Conservation (phyloP, 2,329 filamentous ascomycete species). For the Geoglossum cookeanum region DNA sequence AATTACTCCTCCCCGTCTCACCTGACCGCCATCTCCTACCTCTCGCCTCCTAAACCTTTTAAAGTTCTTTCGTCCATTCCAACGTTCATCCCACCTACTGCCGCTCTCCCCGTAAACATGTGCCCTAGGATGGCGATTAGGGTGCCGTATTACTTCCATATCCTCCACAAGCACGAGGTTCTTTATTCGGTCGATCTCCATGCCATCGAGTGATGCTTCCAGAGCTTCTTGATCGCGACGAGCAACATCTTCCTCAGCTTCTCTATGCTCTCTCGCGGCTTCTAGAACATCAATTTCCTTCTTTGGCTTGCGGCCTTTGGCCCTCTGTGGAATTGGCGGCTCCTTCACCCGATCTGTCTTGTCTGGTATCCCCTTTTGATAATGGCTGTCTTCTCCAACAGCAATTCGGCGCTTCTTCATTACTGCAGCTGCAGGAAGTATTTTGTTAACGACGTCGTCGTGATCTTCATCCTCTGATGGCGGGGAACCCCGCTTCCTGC, state of each 20-base stretch:
- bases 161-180: slow-evolving; percentile 59
- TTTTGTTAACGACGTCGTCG: slow-evolving; percentile 45
- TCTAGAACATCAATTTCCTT: slow-evolving; percentile 50
- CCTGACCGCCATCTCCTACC: slow-evolving; percentile 20
- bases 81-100: slow-evolving; percentile 64
- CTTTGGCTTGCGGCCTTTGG: slow-evolving; percentile 18
- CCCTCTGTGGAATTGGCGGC: slow-evolving; percentile 1
- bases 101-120: slow-evolving; percentile 23
- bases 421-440: slow-evolving; percentile 58
- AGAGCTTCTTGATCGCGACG: slow-evolving; percentile 48
- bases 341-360: slow-evolving; percentile 14
- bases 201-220: slow-evolving; percentile 35
- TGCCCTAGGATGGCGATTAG: slow-evolving; percentile 14
- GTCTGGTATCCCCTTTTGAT: slow-evolving; percentile 14
- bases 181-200: slow-evolving; percentile 55
- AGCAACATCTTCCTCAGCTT: slow-evolving; percentile 32
- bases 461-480: slow-evolving; percentile 17
- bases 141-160: slow-evolving; percentile 39
- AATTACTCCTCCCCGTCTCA: slow-evolving; percentile 37
- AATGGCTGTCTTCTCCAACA: slow-evolving; percentile 28
- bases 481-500: slow-evolving; percentile 1
- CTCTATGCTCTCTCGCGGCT: slow-evolving; percentile 33
- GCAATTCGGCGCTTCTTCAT: slow-evolving; percentile 62
- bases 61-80: slow-evolving; percentile 94
- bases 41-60: slow-evolving; percentile 61